Evolutionary conservation across 2,329 filamentous ascomycete genomes (phyloP), one percentile per base, ranked within the genome.

Genomic region (Colletotrichum somersetense): DNA sequence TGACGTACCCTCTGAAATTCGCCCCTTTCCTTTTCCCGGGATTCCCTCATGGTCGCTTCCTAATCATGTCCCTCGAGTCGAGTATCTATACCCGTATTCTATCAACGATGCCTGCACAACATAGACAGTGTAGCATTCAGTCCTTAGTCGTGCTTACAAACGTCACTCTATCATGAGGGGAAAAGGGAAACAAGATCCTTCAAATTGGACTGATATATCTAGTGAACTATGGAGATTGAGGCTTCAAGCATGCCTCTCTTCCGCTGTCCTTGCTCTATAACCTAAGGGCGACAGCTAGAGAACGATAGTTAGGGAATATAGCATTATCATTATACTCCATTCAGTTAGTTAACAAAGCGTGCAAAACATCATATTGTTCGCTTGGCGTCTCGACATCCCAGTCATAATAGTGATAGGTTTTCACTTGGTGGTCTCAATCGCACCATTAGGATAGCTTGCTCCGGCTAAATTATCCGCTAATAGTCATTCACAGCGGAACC

Each of bases 1-100:
- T 72, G 69, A 72, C 69, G 69, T 68, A 68, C 55, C 62, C 44
- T 48, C 23, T 20, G 16, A 30, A 16, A 30, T 11, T 20, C 11
- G 5, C 42, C 61, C 46, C 23, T 53, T 63, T 5, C 35, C n/a
- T 52, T 33, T 8, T 30, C 30, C 7, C 30, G 1, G 20, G 2
- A 5, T 33, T 55, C 14, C 30, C 11, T 20, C 16, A 33, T 35
- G 26, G 30, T 33, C 10, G 16, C 16, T 30, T 55, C 3, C 20
- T 4, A 0, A 18, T 4, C 52, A 20, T 16, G 33, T 2, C 10
- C 30, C 23, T 33, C 4, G 10, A 4, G 26, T 35, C 52, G 30
- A 55, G 18, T 12, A 6, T 12, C 8, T 14, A 35, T 10, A 35
- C 1, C 8, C 10, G 26, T 11, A 7, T 20, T 2, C 3, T 33